These are phyloP conservation scores for Eucalyptus pauciflora DNA, from an alignment of 345 rosid genomes.

Conservation along the genomic window DNA sequence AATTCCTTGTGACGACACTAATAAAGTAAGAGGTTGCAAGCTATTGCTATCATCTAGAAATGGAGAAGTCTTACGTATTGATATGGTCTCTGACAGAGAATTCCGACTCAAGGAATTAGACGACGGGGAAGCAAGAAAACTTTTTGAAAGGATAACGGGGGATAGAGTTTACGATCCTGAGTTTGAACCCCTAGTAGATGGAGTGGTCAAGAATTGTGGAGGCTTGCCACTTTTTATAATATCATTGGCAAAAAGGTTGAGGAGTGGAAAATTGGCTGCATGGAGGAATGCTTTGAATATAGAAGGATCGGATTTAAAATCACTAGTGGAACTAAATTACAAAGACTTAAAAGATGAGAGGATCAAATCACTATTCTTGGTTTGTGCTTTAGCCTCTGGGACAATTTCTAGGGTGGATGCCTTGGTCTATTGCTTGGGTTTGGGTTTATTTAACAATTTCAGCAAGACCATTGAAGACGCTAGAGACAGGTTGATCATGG, in stretches of 20 bases:
- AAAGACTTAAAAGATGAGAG: not conserved
- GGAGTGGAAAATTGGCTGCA: not conserved
- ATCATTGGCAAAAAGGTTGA: not conserved
- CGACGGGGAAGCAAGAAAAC: not conserved
- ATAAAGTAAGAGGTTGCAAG: conserved; percentile 2
- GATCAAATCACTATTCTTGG: not conserved
- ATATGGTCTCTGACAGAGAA: not conserved
- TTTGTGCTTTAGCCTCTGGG: not conserved
- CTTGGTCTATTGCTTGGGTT: not conserved
- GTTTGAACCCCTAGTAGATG: rapidly evolving
- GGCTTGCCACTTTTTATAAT: not conserved
- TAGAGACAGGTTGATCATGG: not conserved
- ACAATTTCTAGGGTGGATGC: rapidly evolving
- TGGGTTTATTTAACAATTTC: not conserved
- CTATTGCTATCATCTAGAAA: conserved; percentile 8
- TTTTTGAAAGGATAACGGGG: not conserved
- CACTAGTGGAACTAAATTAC: not conserved
- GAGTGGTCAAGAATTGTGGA: not conserved
- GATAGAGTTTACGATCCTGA: not conserved
- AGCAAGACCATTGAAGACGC: not conserved
- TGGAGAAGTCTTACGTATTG: not conserved
- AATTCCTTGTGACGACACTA: not conserved
- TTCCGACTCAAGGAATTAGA: not conserved
- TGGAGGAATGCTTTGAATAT: not conserved
- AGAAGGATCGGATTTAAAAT: rapidly evolving